These are phyloP conservation scores for Epicoccum nigrum DNA, from an alignment of 2,329 filamentous ascomycete genomes.

Conservation along the genomic window DNA sequence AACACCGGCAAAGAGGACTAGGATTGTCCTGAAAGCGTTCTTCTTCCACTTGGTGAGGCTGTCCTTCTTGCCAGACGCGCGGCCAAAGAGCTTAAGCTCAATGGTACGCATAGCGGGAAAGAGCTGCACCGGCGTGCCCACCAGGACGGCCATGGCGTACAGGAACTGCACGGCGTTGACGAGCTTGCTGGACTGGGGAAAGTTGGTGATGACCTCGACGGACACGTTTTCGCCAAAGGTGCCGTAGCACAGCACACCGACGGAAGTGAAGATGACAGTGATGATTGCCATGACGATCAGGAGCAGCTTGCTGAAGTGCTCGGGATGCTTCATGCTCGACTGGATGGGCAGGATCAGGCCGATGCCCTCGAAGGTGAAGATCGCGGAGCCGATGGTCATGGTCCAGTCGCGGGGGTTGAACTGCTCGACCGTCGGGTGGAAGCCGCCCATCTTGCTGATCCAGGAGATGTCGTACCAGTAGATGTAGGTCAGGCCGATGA, in stretches of 20 bases:
- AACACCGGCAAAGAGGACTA: conserved; percentile 65
- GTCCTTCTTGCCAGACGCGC: conserved; percentile 68
- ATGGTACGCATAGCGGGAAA: conserved; percentile 76
- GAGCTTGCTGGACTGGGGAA: conserved; percentile 71
- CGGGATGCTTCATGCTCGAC: conserved; percentile 73
- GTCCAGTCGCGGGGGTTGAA: conserved; percentile 75
- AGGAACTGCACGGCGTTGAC: conserved; percentile 78
- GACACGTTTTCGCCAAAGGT: conserved; percentile 72
- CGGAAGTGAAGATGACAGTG: conserved; percentile 73
- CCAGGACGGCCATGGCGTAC: conserved; percentile 75
- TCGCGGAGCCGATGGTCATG: conserved; percentile 73
- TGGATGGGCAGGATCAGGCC: conserved; percentile 78
- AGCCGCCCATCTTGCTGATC: conserved; percentile 60
- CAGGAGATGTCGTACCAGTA: conserved; percentile 71
- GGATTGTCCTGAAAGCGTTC: conserved; percentile 66
- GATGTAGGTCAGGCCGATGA: conserved; percentile 73
- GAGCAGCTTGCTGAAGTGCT: conserved; percentile 70
- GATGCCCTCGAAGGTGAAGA: conserved; percentile 81
- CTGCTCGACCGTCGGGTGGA: conserved; percentile 66
- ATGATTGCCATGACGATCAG: conserved; percentile 75
- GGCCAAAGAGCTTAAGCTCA: conserved; percentile 71
- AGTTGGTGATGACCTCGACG: conserved; percentile 79
- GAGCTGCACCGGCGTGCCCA: conserved; percentile 74
- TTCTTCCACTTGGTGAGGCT: conserved; percentile 75
- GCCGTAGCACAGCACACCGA: conserved; percentile 75